These are phyloP conservation scores for Crithidia brevicula DNA, from an alignment of 208 protist species.

Conservation along the genomic window DNA sequence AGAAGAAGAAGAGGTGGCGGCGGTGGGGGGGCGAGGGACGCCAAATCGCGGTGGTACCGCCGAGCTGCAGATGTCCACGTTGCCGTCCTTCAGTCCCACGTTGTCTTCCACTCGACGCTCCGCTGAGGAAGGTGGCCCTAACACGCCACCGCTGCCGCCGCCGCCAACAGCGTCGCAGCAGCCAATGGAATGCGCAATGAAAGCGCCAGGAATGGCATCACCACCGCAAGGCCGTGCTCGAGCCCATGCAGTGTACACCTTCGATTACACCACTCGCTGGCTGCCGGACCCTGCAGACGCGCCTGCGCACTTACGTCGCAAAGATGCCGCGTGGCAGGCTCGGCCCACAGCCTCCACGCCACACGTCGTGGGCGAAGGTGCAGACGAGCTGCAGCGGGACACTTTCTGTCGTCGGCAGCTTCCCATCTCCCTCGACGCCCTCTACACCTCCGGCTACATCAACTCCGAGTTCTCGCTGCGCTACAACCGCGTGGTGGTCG, in stretches of 20 bases:
- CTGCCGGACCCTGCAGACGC: too few species aligned
- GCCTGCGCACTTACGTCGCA: neutral
- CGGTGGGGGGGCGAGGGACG: too few species aligned
- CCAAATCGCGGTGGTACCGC: too few species aligned
- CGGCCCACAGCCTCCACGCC: too few species aligned
- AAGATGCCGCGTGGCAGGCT: neutral
- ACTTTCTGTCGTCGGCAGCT: slow-evolving; percentile 37
- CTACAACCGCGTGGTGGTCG: slow-evolving; percentile 45
- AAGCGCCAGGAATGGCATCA: slow-evolving; percentile 6
- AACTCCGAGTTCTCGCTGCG: slow-evolving; percentile 58
- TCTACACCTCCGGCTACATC: slow-evolving; percentile 46
- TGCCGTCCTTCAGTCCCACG: too few species aligned
- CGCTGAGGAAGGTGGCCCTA: too few species aligned
- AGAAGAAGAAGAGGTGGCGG: too few species aligned
- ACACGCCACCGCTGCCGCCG: neutral
- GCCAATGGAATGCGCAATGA: too few species aligned
- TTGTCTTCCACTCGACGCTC: too few species aligned
- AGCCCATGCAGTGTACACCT: slow-evolving; percentile 4
- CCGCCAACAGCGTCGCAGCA: too few species aligned
- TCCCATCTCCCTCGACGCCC: slow-evolving; percentile 45
- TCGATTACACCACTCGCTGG: slow-evolving; percentile 34
- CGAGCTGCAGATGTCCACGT: too few species aligned
- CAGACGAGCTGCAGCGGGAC: neutral
- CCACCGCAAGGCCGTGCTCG: neutral
- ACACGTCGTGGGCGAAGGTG: too few species aligned